Evolutionary conservation across 2,329 filamentous ascomycete genomes (phyloP), one percentile per base, ranked within the genome.

Genomic region (Aspergillus niger): DNA sequence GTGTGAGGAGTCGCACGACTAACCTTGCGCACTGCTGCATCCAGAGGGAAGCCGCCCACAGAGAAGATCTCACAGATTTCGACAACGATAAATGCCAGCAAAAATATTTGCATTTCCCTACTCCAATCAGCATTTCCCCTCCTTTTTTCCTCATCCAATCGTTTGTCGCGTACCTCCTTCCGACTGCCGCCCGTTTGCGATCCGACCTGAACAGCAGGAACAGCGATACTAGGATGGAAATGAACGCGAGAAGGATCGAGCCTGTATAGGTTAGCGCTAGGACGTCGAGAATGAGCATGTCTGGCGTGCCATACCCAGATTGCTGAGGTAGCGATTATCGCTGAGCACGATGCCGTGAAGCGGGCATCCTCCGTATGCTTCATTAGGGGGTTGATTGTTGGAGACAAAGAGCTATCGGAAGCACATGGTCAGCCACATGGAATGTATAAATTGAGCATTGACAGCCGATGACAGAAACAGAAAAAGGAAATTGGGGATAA

Each of bases 61-160:
- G 92, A 93, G 79, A 99, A 97, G 71, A 99, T 97, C 76, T 98
- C 95, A 79, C 93, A 97, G 70, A 99, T 91, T 70, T 91, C 88
- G 63, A 98, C 88, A 60, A 98, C 78, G 59, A 96, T 89, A 76
- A 92, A 99, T 54, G 90, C 89, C 44, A 91, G 64, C 54, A 99
- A 85, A 79, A 99, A 98, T 36, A 97, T 72, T 83, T 99, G 95
- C 86, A 99, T 98, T 78, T 99, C 95, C 77, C 95, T 96, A 72
- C 47, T 8, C 24, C 11, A 4, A 58, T 71, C 32, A 73, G 68
- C 51, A 36, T 36, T 13, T 36, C 26, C 36, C 7, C 36, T 15
- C 10, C 22, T 51, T 54, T 28, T 10, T 28, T 26, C 15, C 20
- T 44, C 41, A 28, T 32, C 30, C 26, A n/a, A 30, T 15, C 36